These are phyloP conservation scores for Chondrus crispus DNA, from an alignment of 23 red algal species.

Conservation along the genomic window DNA sequence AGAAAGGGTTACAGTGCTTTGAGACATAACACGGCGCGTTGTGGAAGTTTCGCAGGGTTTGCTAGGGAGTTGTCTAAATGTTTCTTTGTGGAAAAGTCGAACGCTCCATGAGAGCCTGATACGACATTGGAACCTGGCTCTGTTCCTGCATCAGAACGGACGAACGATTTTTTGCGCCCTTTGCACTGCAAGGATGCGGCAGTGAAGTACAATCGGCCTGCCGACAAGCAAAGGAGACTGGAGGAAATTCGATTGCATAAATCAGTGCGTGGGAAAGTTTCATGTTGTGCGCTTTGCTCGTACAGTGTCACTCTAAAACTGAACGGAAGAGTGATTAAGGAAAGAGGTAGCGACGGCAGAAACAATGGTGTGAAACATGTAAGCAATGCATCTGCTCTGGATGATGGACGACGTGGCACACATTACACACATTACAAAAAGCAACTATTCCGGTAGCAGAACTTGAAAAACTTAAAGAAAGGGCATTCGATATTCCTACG, in stretches of 20 bases:
- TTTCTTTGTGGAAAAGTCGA: no score
- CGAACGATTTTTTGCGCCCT: no score
- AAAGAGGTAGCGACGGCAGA: conserved; percentile 1
- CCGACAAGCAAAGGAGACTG: not conserved
- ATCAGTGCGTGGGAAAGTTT: not conserved
- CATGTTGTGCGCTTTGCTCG: conserved; percentile 4
- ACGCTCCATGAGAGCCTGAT: no score
- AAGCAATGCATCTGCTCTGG: not conserved
- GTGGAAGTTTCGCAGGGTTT: not conserved
- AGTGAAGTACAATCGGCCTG: not conserved
- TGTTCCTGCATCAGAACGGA: no score
- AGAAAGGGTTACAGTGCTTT: not conserved
- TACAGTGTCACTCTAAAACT: conserved; percentile 20
- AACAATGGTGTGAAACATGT: conserved; percentile 9
- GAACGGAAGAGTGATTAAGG: conserved; percentile 20
- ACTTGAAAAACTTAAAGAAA: not conserved
- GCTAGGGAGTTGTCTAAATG: not conserved
- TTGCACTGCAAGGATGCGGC: not conserved
- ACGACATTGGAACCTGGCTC: not conserved
- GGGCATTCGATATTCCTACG: no score
- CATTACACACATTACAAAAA: not conserved
- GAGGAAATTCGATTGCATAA: not conserved
- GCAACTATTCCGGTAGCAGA: not conserved
- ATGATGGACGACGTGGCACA: conserved; percentile 7
- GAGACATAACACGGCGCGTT: not conserved